Evolutionary conservation across 1,139 yeast species (phyloP), one percentile per base, ranked within the genome.

Genomic region (Kodamaea sp.): DNA sequence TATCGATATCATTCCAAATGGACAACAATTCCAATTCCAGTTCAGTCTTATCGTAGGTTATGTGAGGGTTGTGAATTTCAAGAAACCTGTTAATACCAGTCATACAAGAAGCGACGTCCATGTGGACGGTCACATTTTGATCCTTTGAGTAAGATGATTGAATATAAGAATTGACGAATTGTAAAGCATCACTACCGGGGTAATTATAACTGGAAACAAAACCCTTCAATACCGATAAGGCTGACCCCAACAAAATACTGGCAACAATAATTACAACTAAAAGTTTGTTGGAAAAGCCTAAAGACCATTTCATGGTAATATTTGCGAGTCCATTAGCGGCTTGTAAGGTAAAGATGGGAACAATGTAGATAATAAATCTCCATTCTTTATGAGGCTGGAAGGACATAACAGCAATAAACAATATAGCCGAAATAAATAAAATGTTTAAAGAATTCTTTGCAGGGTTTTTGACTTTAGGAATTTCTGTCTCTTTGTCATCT

Each of bases 301-400:
- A 45, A 1, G 55, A 47, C 47, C 68, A 56, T 38, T 62, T 67
- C 37, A 59, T 62, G 38, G 72, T 57, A 30, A 78, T 49, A 31
- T 57, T 62, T 1, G 80, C 65, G 26, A 84, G 70, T 2, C 85
- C 87, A 37, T 75, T 69, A 5, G 95, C 83, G 3, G 87, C 90
- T 31, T 75, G 59, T 27, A 83, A 54, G 0, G 84, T 77, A 42
- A 87, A 59, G 0, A 84, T 67, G 2, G 97, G 97, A 8, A 83
- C 63, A 0, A 80, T 67, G 55, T 90, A 92, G 10, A 84, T 65
- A 37, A 92, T 79, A 51, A 90, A 92, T 50, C 97, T 75, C 96
- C 96, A 88, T 65, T 92, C 97, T 58, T 90, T 92, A 52, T 90
- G 97, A 2, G 95, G 92, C 57, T 85, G 95, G 40, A 83, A 58